Base-by-base conservation (phyloP, 345 rosid genomes). In the Durio zibethinus region DNA sequence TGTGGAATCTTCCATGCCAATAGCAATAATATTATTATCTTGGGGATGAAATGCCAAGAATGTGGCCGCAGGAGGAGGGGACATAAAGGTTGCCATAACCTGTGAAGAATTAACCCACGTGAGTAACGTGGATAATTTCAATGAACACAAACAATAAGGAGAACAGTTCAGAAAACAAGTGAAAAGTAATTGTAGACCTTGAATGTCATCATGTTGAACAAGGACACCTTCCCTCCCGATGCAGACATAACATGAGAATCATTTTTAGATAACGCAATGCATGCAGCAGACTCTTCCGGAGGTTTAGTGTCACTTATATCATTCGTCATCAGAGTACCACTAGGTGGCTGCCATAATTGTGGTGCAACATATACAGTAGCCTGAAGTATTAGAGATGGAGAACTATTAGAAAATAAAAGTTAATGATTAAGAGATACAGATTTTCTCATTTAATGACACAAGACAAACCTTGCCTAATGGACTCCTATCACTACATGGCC, bases 141-240 rank as follows among this genome's bases (percentile, higher is more conserved):
- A 33, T 31, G 29, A 50, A 31, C 45, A 50, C 33, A 50, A 61
- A 61, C 10, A 71, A 45, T 14, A 69, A 2, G 1, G 2, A 69
- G 15, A 45, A 50, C 9, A 61, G n/a, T 31, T 59, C 8, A 25
- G 0, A 8, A 59, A 59, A 59, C 33, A 59, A 59, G 36, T 50
- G n/a, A 36, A 73, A 54, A 36, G 61, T 16, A 36, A 54, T 11
- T 20, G 12, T 29, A 54, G 88, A 91, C 98, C 96, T 89, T 93
- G 84, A 93, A 93, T 38, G 91, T 92, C 96, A 90, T 88, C 99
- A 93, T 89, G 86, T 95, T 95, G 78, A 95, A 95, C 80, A 95
- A 81, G 4, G 99, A 93, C 72, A 90, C 90, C 82, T 92, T 95
- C 64, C 99, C 98, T 57, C 99, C 98, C 48, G 91, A 82, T 42